Evolutionary conservation across 2,329 filamentous ascomycete genomes (phyloP), one percentile per base, ranked within the genome.

Genomic region (Phialophora tarda): DNA sequence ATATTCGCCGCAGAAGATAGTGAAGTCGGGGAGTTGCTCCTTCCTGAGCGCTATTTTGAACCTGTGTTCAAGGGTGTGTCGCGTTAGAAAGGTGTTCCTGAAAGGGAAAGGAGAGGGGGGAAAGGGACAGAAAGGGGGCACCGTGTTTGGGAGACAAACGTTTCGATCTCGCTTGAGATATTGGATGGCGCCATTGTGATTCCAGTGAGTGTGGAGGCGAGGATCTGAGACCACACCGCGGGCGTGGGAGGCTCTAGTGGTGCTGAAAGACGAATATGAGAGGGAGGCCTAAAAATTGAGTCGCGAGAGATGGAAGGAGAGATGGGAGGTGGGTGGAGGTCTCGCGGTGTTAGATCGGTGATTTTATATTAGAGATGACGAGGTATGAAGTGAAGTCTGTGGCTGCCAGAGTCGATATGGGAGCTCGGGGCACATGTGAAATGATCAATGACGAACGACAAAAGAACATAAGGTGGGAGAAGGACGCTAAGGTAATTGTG

Each of bases 1-100:
- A 34, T 59, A 66, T 4, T 62, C 32, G 23, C 60, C 60, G 50
- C 62, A 50, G 17, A 24, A 26, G 34, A 66, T 56, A 3, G 55
- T 63, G 47, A 66, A 63, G 38, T 63, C 60, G 2, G 64, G 64
- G n/a, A 55, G 44, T 6, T 47, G 38, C 51, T 63, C 54, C 38
- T 34, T 62, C 21, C 44, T 54, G 12, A 66, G 56, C 21, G 54
- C n/a, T 3, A 55, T 60, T 26, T 34, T 38, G 48, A 66, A 66
- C 23, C 59, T 66, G 26, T 8, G 5, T 26, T 26, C 26, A 21
- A 7, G 5, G 14, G 23, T 26, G 23, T 26, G 48, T n/a, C 2
- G 14, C 4, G 24, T 30, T 8, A 21, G 8, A 17, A 34, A 34
- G 3, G 3, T 34, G 1, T 5, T 11, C 12, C 12, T 34, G 11